Evolutionary conservation across 441 rosid species (phyloP).

Genomic region (Eugenia klotzschiana): DNA sequence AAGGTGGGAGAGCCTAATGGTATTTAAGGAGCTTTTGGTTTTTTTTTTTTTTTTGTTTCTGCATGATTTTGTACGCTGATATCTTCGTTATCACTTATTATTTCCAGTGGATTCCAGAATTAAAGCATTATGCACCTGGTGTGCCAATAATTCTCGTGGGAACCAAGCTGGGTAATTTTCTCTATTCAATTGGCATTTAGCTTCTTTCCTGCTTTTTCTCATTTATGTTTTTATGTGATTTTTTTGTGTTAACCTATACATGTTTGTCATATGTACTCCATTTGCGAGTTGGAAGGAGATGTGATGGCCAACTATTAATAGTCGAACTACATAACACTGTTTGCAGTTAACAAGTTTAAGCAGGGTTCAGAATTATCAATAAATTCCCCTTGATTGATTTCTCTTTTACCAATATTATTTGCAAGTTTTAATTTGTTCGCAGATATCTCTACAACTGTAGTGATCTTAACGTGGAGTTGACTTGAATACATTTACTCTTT

Average conservation of each 20-base stretch:
- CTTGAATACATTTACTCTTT: neutral
- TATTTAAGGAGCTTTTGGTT: neutral
- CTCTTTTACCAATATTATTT: neutral
- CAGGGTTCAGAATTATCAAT: neutral
- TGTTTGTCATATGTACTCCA: neutral
- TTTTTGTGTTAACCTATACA: neutral
- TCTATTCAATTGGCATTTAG: neutral
- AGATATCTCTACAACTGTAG: neutral
- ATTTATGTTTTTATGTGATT: neutral
- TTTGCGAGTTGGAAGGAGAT: neutral
- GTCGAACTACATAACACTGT: neutral
- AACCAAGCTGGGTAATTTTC: constrained; percentile 2
- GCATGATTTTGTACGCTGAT: neutral
- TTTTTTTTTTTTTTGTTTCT: neutral
- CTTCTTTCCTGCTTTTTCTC: neutral
- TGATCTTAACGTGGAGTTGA: neutral
- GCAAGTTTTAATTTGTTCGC: neutral
- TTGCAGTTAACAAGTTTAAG: neutral
- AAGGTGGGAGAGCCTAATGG: neutral
- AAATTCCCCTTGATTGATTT: neutral
- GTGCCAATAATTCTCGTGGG: constrained; percentile 2
- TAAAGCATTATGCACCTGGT: constrained; percentile 5
- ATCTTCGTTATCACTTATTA: neutral
- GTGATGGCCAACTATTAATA: neutral
- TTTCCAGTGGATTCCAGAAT: constrained; percentile 4